These are phyloP conservation scores for Fusarium begoniae DNA, from an alignment of 2,329 filamentous ascomycete species.

Conservation along the genomic window DNA sequence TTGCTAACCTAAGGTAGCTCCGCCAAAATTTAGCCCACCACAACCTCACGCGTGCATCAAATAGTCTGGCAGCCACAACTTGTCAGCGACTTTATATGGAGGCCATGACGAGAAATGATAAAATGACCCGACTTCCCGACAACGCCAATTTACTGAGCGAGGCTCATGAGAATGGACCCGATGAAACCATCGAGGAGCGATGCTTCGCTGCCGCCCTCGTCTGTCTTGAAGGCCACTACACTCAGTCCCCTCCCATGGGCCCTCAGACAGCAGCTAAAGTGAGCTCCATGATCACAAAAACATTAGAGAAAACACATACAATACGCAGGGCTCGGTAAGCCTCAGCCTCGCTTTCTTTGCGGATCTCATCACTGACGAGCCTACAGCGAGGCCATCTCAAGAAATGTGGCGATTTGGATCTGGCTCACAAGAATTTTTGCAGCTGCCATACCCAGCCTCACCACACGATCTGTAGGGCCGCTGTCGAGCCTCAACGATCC, in stretches of 20 bases:
- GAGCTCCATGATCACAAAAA: conserved; percentile 66
- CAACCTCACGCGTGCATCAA: conserved; percentile 17
- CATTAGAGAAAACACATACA: conserved; percentile 71
- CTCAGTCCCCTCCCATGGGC: conserved; percentile 65
- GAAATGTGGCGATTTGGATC: conserved; percentile 73
- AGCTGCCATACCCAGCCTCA: conserved; percentile 68
- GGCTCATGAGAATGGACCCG: conserved; percentile 29
- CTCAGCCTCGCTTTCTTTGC: too few species aligned
- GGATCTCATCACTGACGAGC: conserved; percentile 16
- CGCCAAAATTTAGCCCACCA: conserved; percentile 35
- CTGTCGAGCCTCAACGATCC: conserved; percentile 62
- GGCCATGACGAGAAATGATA: conserved; percentile 29
- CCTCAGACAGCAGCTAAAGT: conserved; percentile 64
- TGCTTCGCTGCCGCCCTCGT: conserved; percentile 69
- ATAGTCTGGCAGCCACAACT: conserved; percentile 6
- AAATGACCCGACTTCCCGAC: conserved; percentile 43
- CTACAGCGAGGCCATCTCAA: conserved; percentile 66
- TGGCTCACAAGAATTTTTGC: conserved; percentile 70
- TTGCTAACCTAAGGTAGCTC: neutral
- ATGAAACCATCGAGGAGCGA: conserved; percentile 69
- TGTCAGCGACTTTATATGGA: neutral
- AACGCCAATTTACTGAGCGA: conserved; percentile 27
- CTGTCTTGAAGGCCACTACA: conserved; percentile 70
- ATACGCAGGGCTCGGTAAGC: conserved; percentile 67
- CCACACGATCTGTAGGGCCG: conserved; percentile 66